Evolutionary conservation across 768 basidiomycete species (phyloP), one percentile per base, ranked within the genome.

Genomic region (Pleurotus cornucopiae): DNA sequence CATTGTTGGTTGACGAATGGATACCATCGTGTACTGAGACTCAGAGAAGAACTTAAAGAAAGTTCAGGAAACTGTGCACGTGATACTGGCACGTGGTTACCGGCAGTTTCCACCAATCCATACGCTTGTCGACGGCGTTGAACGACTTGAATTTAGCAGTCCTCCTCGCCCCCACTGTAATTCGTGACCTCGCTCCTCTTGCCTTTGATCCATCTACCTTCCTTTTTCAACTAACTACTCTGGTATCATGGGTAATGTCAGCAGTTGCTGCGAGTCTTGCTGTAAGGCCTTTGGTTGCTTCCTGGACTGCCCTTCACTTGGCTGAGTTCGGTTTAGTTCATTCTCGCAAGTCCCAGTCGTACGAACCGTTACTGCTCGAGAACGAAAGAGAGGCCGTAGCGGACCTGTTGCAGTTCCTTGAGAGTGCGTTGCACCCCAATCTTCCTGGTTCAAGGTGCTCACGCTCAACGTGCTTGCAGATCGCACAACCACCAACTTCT

Each of bases 401-500:
- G 44, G 97, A 98, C 73, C 77, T 99, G 49, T 82, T 99, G 11
- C 95, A 98, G 69, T 98, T 91, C 67, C 86, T 99, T 59, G 97
- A 99, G 77, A 99, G 96, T 98, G 71, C 62, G 90, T 73, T 53
- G 49, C 41, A 47, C 34, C 26, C 18, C 30, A 7, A 41, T 16
- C 12, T 41, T 7, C n/a, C 6, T 40, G 39, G 21, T 41, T 16
- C n/a, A n/a, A 18, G 51, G 3, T 13, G n/a, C 48, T 49, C 21
- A 49, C 6, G 51, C 39, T 20, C n/a, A 38, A 5, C 7, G 9
- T 6, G 2, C 39, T 43, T 23, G n/a, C 69, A 96, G 96, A 99
- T 81, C 92, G 97, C 63, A 88, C 91, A 2, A 94, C 93, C 6
- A 98, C 97, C 73, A 98, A 99, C 76, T 99, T 99, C 82, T 99